Evolutionary conservation across 768 basidiomycete species (phyloP), one percentile per base, ranked within the genome.

Genomic region (Udeniomyces megalosporus): DNA sequence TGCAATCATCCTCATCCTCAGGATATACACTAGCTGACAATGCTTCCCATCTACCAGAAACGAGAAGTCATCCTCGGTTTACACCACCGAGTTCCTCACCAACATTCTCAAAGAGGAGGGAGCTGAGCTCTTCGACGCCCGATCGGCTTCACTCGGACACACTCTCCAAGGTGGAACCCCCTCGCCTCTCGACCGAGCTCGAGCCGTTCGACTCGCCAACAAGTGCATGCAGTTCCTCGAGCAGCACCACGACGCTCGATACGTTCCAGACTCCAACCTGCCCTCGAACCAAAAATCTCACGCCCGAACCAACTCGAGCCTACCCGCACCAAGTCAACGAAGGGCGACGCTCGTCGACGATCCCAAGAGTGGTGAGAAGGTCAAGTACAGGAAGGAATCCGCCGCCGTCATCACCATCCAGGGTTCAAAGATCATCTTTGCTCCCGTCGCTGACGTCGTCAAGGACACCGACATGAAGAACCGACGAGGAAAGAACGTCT

Each of bases 41-140:
- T n/a, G n/a, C n/a, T n/a, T n/a, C n/a, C 53, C 38, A n/a, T 29
- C 12, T 32, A n/a, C 15, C 22, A 92, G 92, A 60, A 92, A 83
- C 74, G 95, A 99, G 76, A 78, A 77, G 32, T 78, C 93, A 1
- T 96, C 92, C 15, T 76, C 76, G 10, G 86, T 96, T 28, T 99
- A 97, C 77, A 84, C 85, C 15, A 92, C 92, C 7, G 83, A 88
- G 8, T 80, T 95, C 59, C 80, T 99, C 68, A 92, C 85, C 64
- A 87, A 87, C 73, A 95, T 99, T 79, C 75, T 96, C 74, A 84
- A 85, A 69, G 93, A 95, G 71, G 93, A 97, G 74, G 95, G 95
- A n/a, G 84, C 84, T 28, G 66, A 78, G 5, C 77, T 96, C 26
- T 99, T 97, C 71, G 95, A 99, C 75, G 83, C 95, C 22, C 85